A percentile compares a stretch with the other conserved stretches of the same genome.
phyloP scores from a whole-genome alignment of 441 rosid species.

The Aleurites moluccanus region DNA sequence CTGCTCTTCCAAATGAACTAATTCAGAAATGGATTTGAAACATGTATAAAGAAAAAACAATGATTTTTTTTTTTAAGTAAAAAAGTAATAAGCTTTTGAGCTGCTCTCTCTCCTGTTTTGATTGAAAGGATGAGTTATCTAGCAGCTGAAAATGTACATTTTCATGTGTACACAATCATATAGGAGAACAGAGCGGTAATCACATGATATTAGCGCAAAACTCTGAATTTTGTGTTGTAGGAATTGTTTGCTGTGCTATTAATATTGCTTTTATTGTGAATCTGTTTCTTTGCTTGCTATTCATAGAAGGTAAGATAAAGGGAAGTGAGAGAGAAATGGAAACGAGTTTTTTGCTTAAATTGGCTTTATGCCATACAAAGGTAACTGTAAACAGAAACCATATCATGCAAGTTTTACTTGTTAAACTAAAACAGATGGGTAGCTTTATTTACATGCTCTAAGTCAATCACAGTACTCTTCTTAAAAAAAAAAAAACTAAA shows the following conservation, averaged over 20 bases:
- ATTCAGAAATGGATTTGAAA: background rate
- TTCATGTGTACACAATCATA: conserved; percentile 17
- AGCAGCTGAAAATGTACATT: conserved; percentile 24
- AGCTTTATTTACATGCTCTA: no score
- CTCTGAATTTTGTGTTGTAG: conserved; percentile 22
- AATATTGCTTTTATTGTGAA: background rate
- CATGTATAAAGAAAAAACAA: background rate
- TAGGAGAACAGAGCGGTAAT: conserved; percentile 32
- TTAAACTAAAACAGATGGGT: no score
- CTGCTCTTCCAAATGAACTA: background rate
- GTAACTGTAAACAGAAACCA: background rate
- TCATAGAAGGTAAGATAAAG: background rate
- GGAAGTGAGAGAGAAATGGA: background rate
- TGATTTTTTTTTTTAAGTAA: no score
- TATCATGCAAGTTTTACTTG: no score
- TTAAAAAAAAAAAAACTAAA: no score
- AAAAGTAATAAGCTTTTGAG: background rate
- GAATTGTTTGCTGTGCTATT: conserved; percentile 10
- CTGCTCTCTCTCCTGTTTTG: conserved; percentile 21
- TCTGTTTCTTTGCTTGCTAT: conserved; percentile 7
- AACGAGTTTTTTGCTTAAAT: background rate
- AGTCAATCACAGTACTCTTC: no score
- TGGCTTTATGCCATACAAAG: background rate
- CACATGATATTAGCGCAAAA: conserved; percentile 32
- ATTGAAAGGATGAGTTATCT: conserved; percentile 25